A percentile compares a stretch with the other conserved stretches of the same genome.
Evolutionary conservation across 768 basidiomycete species (phyloP).

Genomic region (Baorangia bicolor): DNA sequence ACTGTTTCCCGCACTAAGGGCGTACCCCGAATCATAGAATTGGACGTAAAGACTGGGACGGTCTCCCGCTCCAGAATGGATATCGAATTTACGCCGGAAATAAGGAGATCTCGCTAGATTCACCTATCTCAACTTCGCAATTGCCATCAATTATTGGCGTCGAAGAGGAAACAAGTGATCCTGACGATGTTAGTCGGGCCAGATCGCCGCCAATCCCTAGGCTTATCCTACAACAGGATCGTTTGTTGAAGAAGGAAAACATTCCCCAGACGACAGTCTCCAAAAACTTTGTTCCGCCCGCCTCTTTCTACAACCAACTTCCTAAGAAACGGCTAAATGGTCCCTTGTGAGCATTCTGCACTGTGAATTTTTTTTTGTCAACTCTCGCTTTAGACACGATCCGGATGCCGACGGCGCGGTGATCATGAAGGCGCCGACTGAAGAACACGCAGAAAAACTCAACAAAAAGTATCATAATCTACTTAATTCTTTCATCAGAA

Average conservation of each 20-base stretch:
- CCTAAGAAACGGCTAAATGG: conserved; percentile 29
- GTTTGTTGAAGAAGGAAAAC: conserved; percentile 22
- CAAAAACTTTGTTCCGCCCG: conserved; percentile 47
- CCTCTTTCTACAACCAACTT: conserved; percentile 60
- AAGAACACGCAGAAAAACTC: conserved; percentile 60
- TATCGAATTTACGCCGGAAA: conserved; percentile 48
- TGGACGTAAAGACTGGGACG: conserved; percentile 62
- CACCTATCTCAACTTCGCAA: conserved; percentile 46
- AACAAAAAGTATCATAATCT: conserved; percentile 60
- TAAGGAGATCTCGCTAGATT: conserved; percentile 63
- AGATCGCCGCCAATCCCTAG: conserved; percentile 15
- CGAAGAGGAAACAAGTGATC: conserved; percentile 28
- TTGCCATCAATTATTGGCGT: conserved; percentile 46
- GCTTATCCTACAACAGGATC: not conserved
- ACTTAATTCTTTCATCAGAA: not conserved
- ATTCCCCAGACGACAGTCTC: conserved; percentile 10
- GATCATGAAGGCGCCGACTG: conserved; percentile 79
- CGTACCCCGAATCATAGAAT: conserved; percentile 41
- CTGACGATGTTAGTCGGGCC: conserved; percentile 15
- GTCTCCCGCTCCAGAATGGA: conserved; percentile 43
- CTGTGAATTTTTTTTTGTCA: not conserved
- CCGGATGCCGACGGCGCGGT: conserved; percentile 74
- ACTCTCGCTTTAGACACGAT: conserved; percentile 56
- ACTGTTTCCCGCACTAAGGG: conserved; percentile 4
- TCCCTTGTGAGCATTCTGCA: conserved; percentile 18